A percentile compares a stretch with the other conserved stretches of the same genome.
These are phyloP conservation scores for Daldinia bambusicola DNA, from an alignment of 495 filamentous ascomycete species.

Conservation along the genomic window DNA sequence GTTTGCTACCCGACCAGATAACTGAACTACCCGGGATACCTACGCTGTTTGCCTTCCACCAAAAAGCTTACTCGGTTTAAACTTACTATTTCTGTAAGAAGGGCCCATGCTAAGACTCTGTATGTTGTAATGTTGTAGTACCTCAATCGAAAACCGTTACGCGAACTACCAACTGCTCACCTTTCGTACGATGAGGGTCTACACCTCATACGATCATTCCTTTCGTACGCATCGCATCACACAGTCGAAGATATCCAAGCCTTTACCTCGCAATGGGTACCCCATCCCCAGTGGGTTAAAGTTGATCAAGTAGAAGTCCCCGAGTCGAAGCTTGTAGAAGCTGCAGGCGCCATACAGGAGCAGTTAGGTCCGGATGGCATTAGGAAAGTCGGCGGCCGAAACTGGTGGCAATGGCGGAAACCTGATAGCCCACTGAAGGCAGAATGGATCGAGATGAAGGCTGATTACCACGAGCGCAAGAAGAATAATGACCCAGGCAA, in stretches of 20 bases:
- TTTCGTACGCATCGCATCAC: constrained; percentile 82
- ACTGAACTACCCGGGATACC: constrained; percentile 57
- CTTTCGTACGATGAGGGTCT: constrained; percentile 95
- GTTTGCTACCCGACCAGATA: neutral
- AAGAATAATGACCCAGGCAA: constrained; percentile 65
- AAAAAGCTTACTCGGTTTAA: constrained; percentile 68
- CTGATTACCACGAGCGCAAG: constrained; percentile 78
- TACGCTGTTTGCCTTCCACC: constrained; percentile 70
- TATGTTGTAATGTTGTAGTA: constrained; percentile 64
- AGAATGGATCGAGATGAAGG: constrained; percentile 96
- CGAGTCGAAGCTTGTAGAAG: constrained; percentile 64
- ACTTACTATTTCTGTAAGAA: constrained; percentile 63
- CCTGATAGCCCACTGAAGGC: constrained; percentile 70
- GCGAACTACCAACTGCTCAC: constrained; percentile 82
- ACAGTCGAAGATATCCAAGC: constrained; percentile 91
- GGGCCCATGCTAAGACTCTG: constrained; percentile 32
- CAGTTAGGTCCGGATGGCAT: constrained; percentile 83
- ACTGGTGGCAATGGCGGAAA: constrained; percentile 95
- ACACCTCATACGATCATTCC: constrained; percentile 85
- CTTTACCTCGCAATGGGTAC: constrained; percentile 91
- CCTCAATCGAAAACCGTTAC: constrained; percentile 77
- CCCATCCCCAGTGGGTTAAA: constrained; percentile 86
- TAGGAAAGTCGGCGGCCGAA: constrained; percentile 76
- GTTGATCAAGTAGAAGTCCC: constrained; percentile 78
- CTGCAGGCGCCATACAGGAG: constrained; percentile 69